A percentile compares a stretch with the other conserved stretches of the same genome.
Evolutionary conservation across 495 filamentous ascomycete species (phyloP).

Genomic region (Aspergillus ellipticus): DNA sequence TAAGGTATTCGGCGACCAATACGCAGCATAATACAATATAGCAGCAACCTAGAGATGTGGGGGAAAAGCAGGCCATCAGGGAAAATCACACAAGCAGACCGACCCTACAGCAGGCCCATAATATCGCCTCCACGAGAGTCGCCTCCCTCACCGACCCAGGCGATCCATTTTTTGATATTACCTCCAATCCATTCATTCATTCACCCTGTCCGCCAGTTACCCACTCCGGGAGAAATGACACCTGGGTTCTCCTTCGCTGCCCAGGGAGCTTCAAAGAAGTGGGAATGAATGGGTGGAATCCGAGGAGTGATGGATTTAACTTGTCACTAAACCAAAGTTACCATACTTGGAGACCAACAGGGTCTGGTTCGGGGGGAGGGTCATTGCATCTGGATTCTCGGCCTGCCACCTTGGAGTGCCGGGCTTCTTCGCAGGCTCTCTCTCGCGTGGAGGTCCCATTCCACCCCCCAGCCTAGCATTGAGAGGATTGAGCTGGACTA

Average conservation of each 20-base stretch:
- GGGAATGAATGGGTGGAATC: no score
- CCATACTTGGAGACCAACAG: slow-evolving; percentile 15
- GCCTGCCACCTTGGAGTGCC: slow-evolving; percentile 4
- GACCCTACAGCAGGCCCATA: background rate
- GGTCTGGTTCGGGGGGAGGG: slow-evolving; percentile 8
- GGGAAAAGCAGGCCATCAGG: slow-evolving; percentile 2
- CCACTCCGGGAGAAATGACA: no score
- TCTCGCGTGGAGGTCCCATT: background rate
- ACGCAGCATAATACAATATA: background rate
- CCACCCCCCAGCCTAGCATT: background rate
- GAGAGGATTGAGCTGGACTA: background rate
- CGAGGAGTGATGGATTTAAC: slow-evolving; percentile 6
- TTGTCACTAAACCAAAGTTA: slow-evolving; percentile 16
- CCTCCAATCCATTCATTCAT: background rate
- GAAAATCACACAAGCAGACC: background rate
- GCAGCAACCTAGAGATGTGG: slow-evolving; percentile 8
- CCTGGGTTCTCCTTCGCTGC: no score
- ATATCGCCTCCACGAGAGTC: background rate
- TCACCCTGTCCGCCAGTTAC: background rate
- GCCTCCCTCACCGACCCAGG: background rate
- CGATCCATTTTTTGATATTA: background rate
- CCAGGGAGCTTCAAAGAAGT: no score
- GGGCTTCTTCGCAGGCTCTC: background rate
- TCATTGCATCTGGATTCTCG: slow-evolving; percentile 12
- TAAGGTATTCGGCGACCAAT: background rate